A percentile compares a stretch with the other conserved stretches of the same genome.
phyloP scores from a whole-genome alignment of 108 stramenopile species.

The Chaetoceros tenuissimus region DNA sequence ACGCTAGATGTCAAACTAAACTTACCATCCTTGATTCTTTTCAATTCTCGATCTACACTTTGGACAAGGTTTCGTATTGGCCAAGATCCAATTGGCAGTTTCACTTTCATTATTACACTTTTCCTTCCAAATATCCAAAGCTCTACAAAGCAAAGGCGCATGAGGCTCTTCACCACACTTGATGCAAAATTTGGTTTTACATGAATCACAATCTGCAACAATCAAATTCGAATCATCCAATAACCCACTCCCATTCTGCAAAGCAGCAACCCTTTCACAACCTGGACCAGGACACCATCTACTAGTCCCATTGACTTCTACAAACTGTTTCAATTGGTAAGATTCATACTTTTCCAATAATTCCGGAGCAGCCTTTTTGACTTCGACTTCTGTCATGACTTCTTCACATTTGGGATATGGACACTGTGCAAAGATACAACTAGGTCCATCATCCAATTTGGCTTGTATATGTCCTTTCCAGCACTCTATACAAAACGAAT shows the following conservation, averaged over 20 bases:
- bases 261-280: constrained; percentile 87
- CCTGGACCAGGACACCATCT: constrained; percentile 96
- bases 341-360: constrained; percentile 51
- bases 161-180: constrained; percentile 94
- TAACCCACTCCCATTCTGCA: constrained; percentile 42
- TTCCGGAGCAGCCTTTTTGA: constrained; percentile 39
- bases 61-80: constrained; percentile 97
- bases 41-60: constrained; percentile 96
- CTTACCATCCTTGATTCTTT: constrained; percentile 99
- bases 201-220: constrained; percentile 55
- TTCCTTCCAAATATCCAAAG: constrained; percentile 82
- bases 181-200: constrained; percentile 78
- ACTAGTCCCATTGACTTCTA: constrained; percentile 86
- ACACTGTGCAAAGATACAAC: constrained; percentile 77
- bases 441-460: constrained; percentile 59
- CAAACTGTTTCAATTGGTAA: constrained; percentile 87
- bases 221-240: constrained; percentile 45
- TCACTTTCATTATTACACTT: constrained; percentile 95
- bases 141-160: constrained; percentile 73
- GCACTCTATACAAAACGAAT: constrained; percentile 91
- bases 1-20: too few relatives aligned
- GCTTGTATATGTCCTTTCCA: constrained; percentile 79
- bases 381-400: constrained; percentile 77
- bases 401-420: constrained; percentile 87
- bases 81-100: constrained; percentile 98